Evolutionary conservation across 2,329 filamentous ascomycete genomes (phyloP).

Genomic region (Massarina eburnea): DNA sequence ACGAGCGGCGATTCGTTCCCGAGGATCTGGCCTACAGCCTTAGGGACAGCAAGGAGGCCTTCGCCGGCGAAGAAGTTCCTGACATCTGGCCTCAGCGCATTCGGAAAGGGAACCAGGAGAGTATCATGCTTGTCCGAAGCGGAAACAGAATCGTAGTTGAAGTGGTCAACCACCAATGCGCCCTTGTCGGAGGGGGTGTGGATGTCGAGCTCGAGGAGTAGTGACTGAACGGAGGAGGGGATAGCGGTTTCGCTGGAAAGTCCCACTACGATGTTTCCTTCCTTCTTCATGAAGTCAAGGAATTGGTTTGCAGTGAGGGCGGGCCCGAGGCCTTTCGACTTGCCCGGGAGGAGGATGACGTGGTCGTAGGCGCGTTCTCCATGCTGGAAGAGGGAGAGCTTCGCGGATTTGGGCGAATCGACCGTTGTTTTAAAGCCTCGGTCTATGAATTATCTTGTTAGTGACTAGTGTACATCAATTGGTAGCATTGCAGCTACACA

Average conservation of each 20-base stretch:
- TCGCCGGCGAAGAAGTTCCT: conserved; percentile 76
- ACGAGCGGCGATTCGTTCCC: conserved; percentile 75
- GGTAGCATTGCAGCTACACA: neutral
- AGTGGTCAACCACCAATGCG: conserved; percentile 88
- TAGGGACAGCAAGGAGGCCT: conserved; percentile 77
- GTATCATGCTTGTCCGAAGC: conserved; percentile 86
- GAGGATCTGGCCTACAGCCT: conserved; percentile 76
- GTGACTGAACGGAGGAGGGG: conserved; percentile 71
- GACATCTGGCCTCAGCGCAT: conserved; percentile 65
- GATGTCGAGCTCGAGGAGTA: conserved; percentile 88
- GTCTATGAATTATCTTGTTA: conserved; percentile 51
- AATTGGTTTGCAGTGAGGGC: conserved; percentile 82
- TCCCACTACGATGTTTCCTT: conserved; percentile 88
- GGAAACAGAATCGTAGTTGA: conserved; percentile 80
- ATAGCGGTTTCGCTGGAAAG: conserved; percentile 73
- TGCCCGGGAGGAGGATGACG: conserved; percentile 82
- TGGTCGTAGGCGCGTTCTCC: conserved; percentile 92
- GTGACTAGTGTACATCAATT: conserved; percentile 6
- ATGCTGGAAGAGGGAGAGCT: conserved; percentile 77
- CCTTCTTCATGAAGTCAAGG: conserved; percentile 85
- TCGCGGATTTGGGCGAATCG: conserved; percentile 58
- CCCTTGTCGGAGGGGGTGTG: conserved; percentile 83
- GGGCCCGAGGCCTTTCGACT: conserved; percentile 90
- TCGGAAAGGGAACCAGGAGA: conserved; percentile 72
- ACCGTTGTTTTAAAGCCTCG: conserved; percentile 81